Evolutionary conservation across 2,329 filamentous ascomycete species (phyloP), one percentile per base, ranked within the genome.

Genomic region (Knufia fluminis): DNA sequence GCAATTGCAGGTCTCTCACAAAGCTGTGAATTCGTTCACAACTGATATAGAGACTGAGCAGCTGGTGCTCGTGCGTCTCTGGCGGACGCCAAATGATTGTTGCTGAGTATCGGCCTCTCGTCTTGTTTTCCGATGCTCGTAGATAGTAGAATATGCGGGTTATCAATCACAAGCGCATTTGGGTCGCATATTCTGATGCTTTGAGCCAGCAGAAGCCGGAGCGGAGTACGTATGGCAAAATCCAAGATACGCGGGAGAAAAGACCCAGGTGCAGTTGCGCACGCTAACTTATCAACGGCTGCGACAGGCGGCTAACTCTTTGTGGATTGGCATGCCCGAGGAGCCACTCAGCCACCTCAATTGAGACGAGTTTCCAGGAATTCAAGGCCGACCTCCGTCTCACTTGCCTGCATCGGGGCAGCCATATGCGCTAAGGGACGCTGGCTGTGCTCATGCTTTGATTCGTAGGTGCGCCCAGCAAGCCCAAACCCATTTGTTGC

Each of bases 321-420:
- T 39, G 20, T 8, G 23, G 45, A n/a, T 23, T 48, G 35, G 45
- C 23, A 40, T 28, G 45, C 33, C 45, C 23, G 45, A 39, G 19
- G 35, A 28, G 28, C 45, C 45, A 40, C 33, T 39, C 19, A 19
- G 23, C 12, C 19, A 10, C 20, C 23, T 17, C 16, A 40, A 31
- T 48, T 17, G n/a, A 22, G 42, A 32, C 42, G 28, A 45, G 28
- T 17, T 28, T 38, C 33, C 23, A 24, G 35, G 19, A 39, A 39
- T 22, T 33, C 39, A 24, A 48, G 17, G 19, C 45, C 45, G 45
- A 48, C 45, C 14, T 48, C 45, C 45, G 45, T 48, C 20, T 32
- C 35, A 17, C 16, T 26, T 6, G 33, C 16, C 16, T 14, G 35
- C 35, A 48, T 35, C 20, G n/a, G 45, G 4, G 44, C 33, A 38